Percentiles rank a stretch among this genome's conserved stretches.
Evolutionary conservation across 179 eudicot genomes (phyloP).

Genomic region (Silene noctiflora): DNA sequence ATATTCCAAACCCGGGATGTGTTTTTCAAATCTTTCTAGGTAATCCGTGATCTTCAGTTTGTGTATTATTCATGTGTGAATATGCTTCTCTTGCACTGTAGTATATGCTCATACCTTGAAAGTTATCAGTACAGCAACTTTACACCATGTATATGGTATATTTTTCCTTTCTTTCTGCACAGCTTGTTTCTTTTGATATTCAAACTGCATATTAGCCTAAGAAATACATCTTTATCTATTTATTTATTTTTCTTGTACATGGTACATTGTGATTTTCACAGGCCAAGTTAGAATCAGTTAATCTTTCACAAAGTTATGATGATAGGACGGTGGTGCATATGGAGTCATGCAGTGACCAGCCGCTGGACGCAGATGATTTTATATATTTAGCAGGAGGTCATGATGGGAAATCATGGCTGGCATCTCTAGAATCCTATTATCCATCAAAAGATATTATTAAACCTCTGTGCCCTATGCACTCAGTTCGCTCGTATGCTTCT

Average conservation of each 20-base stretch:
- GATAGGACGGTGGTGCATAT: constrained; percentile 32
- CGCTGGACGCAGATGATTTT: constrained; percentile 33
- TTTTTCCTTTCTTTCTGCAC: background rate
- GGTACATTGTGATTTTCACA: constrained; percentile 29
- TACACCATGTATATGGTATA: background rate
- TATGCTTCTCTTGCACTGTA: constrained; percentile 2
- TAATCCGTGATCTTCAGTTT: background rate
- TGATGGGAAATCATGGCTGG: constrained; percentile 63
- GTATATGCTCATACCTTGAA: background rate
- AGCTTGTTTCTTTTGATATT: background rate
- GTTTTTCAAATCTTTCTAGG: background rate
- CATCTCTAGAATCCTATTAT: constrained; percentile 56
- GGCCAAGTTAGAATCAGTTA: constrained; percentile 42
- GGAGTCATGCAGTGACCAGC: constrained; percentile 34
- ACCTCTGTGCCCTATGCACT: constrained; percentile 57
- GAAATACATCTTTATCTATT: background rate
- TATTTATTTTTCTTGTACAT: background rate
- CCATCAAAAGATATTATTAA: constrained; percentile 51
- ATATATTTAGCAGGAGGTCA: constrained; percentile 66
- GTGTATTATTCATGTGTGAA: background rate
- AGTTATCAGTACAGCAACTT: background rate
- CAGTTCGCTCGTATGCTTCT: constrained; percentile 53
- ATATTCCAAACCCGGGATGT: background rate
- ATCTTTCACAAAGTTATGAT: constrained; percentile 37
- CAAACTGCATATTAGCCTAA: background rate